These are phyloP conservation scores for Cyberlindnera lachancei DNA, from an alignment of 805 yeast species.

Conservation along the genomic window DNA sequence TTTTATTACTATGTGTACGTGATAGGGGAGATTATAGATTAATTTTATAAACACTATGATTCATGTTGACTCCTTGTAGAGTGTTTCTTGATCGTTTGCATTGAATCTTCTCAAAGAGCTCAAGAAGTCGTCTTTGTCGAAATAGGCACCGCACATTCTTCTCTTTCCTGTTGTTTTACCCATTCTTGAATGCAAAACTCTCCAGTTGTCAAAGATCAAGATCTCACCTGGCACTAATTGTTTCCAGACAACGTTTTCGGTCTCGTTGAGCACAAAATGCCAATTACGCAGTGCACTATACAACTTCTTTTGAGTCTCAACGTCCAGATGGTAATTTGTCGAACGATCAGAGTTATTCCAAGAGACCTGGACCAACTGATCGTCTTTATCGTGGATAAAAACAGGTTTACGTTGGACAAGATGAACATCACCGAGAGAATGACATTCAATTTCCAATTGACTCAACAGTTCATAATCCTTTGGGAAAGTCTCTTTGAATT, in stretches of 20 bases:
- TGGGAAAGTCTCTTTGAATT: conserved; percentile 39
- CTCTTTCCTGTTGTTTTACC: conserved; percentile 55
- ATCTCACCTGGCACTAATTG: conserved; percentile 59
- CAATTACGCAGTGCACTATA: conserved; percentile 53
- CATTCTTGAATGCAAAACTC: conserved; percentile 62
- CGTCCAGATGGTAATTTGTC: conserved; percentile 34
- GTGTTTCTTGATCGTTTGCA: conserved; percentile 36
- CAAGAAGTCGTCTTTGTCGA: conserved; percentile 60
- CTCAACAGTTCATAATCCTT: conserved; percentile 44
- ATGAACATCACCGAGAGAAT: conserved; percentile 68
- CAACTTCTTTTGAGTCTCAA: conserved; percentile 39
- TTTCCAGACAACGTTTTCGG: conserved; percentile 44
- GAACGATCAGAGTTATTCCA: conserved; percentile 72
- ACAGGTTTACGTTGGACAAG: conserved; percentile 59
- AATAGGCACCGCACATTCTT: conserved; percentile 67
- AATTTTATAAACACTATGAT: too few species aligned
- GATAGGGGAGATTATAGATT: too few species aligned
- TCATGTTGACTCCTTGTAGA: conserved; percentile 24
- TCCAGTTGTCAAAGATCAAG: conserved; percentile 65
- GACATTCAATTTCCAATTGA: conserved; percentile 51
- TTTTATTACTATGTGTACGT: too few species aligned
- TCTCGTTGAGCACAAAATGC: conserved; percentile 42
- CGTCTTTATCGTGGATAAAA: conserved; percentile 43
- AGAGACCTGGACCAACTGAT: conserved; percentile 51
- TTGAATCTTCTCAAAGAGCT: conserved; percentile 38